Conservation (phyloP, 1,139 yeast species). For the Meyerozyma smithsonii region DNA sequence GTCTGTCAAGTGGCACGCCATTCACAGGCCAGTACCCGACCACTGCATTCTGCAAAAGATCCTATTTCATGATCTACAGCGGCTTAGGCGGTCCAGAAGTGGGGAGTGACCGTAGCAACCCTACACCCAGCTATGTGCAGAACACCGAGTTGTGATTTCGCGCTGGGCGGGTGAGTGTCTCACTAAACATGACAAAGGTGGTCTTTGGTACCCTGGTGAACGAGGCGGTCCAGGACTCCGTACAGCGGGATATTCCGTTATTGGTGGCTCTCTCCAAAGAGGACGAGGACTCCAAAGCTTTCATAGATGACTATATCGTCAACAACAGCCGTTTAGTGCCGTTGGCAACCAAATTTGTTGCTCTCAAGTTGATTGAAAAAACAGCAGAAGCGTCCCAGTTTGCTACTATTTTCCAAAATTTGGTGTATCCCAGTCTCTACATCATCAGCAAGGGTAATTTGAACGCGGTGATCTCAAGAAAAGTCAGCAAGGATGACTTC, state of each 20-base stretch:
- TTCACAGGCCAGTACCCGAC: neutral
- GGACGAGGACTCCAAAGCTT: conserved; percentile 16
- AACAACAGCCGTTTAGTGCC: conserved; percentile 6
- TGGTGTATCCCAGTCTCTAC: conserved; percentile 44
- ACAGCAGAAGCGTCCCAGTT: conserved; percentile 46
- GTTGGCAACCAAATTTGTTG: conserved; percentile 26
- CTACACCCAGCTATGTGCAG: neutral
- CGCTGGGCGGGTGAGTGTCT: neutral
- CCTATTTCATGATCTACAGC: neutral
- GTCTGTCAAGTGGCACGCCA: too few species aligned
- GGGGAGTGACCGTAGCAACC: neutral
- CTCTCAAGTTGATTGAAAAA: conserved; percentile 41
- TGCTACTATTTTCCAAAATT: conserved; percentile 44
- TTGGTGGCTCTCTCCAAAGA: conserved; percentile 34
- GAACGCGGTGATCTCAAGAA: conserved; percentile 36
- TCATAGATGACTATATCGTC: conserved; percentile 18
- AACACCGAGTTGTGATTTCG: too few species aligned
- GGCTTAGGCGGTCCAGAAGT: neutral
- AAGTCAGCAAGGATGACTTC: conserved; percentile 20
- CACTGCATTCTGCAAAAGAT: neutral
- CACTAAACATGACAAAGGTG: neutral
- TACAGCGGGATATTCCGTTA: conserved; percentile 31
- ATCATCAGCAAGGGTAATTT: conserved; percentile 44
- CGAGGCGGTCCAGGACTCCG: conserved; percentile 36
- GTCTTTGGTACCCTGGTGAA: neutral